Evolutionary conservation across 1,139 yeast species (phyloP).

Genomic region (Pneumocystis wakefieldiae): DNA sequence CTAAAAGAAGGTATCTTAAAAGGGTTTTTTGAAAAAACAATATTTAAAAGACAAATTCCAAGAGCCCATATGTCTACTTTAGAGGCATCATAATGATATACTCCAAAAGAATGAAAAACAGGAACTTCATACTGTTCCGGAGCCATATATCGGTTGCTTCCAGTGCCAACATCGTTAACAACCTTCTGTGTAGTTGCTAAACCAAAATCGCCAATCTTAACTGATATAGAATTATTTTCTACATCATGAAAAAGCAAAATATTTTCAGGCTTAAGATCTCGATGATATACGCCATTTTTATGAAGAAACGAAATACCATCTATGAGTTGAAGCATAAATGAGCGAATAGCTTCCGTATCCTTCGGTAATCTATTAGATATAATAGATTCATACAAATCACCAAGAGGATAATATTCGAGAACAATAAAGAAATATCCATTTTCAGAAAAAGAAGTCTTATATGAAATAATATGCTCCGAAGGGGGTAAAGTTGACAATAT

Average conservation of each 20-base stretch:
- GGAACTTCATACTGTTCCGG: conserved; percentile 49
- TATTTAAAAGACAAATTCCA: conserved; percentile 72
- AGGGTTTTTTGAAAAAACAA: conserved; percentile 83
- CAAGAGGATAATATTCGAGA: conserved; percentile 77
- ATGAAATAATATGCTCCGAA: conserved; percentile 38
- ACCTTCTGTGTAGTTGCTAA: conserved; percentile 52
- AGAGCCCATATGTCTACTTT: conserved; percentile 88
- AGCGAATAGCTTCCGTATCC: conserved; percentile 50
- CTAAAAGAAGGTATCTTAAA: conserved; percentile 67
- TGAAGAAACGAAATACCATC: conserved; percentile 68
- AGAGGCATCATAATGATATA: conserved; percentile 61
- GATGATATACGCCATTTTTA: conserved; percentile 53
- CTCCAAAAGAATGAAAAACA: conserved; percentile 24
- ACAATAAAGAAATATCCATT: conserved; percentile 38
- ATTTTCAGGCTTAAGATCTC: conserved; percentile 87
- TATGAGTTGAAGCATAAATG: conserved; percentile 60
- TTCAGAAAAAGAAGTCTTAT: conserved; percentile 66
- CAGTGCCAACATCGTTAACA: conserved; percentile 75
- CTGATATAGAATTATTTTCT: conserved; percentile 37
- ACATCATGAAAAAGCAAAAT: conserved; percentile 38
- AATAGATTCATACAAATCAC: conserved; percentile 88
- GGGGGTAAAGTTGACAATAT: conserved; percentile 28
- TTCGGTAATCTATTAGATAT: conserved; percentile 63
- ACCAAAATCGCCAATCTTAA: conserved; percentile 74
- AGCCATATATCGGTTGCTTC: conserved; percentile 93